Conservation (phyloP, 23 red algal species). For the Gracilaria domingensis region DNA sequence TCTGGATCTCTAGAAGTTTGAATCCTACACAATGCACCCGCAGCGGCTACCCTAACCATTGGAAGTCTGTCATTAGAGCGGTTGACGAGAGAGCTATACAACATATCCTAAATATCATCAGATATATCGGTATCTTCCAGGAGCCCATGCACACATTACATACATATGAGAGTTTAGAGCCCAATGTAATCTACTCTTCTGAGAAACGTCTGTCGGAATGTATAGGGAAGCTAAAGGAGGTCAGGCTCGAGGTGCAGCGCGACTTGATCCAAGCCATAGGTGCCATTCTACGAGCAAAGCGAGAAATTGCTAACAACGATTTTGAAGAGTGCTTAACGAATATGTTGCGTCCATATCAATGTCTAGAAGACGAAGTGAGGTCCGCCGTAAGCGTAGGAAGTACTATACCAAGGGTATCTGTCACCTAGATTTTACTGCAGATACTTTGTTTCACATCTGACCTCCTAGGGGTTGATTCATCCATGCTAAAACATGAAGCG, state of each 20-base stretch:
- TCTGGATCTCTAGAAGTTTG: constrained; percentile 38
- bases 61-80: constrained; percentile 70
- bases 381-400: background rate
- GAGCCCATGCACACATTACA: constrained; percentile 8
- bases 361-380: constrained; percentile 9
- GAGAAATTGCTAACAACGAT: background rate
- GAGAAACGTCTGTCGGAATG: background rate
- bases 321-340: constrained; percentile 2
- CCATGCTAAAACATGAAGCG: constrained; percentile 80
- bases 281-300: constrained; percentile 1
- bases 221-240: background rate
- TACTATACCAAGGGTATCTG: background rate
- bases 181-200: background rate
- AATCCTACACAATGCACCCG: constrained; percentile 66
- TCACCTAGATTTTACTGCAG: too few species aligned
- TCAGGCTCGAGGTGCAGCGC: background rate
- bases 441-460: background rate
- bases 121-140: constrained; percentile 47
- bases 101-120: constrained; percentile 13
- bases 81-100: constrained; percentile 39
- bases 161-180: background rate
- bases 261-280: background rate
- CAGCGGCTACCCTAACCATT: constrained; percentile 71
- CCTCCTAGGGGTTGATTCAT: background rate
- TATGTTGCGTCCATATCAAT: background rate